Base-by-base conservation (phyloP, 305 asterid species). In the Solanum hybrid region DNA sequence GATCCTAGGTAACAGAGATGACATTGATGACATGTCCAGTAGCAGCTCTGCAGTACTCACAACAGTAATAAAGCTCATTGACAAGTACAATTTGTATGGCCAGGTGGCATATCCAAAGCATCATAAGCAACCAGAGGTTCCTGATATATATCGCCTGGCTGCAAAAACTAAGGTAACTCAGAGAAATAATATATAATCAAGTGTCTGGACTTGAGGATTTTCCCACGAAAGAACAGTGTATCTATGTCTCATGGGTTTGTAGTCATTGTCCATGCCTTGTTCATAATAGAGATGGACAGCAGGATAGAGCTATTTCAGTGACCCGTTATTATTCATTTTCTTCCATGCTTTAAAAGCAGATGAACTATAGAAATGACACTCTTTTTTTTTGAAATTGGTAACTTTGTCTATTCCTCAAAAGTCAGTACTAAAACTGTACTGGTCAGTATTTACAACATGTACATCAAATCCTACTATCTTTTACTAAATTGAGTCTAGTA, bases 41-140 rank as follows among this genome's bases (percentile, higher is more conserved):
- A 92, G 90, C 93, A 95, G 95, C 94, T 95, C 97, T 87, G 89
- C 92, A 61, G 96, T 95, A 89, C 94, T 94, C 70, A 93, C 94
- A 31, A 91, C 95, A 73, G 96, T 94, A 87, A 95, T 94, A 76
- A 94, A 92, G 94, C 94, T 95, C 90, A 91, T 94, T 32, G 97
- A 95, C 91, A 94, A 91, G 91, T 94, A 94, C 81, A 94, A 94
- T 91, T 90, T 95, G 93, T 94, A 95, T 41, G 97, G 97, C 77
- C 95, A 92, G 83, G 96, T 95, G 87, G 96, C 97, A 57, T 94
- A 93, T 87, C 96, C 96, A 12, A 95, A 95, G 93, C 97, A 93
- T 92, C 96, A 95, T 86, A 95, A 91, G 93, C 97, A 94, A 90
- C 92, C 89, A 3, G 94, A 95, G 22, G 96, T 94, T 90, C 97